These are phyloP conservation scores for Botryotinia convoluta DNA, from an alignment of 2,329 filamentous ascomycete genomes.

Conservation along the genomic window DNA sequence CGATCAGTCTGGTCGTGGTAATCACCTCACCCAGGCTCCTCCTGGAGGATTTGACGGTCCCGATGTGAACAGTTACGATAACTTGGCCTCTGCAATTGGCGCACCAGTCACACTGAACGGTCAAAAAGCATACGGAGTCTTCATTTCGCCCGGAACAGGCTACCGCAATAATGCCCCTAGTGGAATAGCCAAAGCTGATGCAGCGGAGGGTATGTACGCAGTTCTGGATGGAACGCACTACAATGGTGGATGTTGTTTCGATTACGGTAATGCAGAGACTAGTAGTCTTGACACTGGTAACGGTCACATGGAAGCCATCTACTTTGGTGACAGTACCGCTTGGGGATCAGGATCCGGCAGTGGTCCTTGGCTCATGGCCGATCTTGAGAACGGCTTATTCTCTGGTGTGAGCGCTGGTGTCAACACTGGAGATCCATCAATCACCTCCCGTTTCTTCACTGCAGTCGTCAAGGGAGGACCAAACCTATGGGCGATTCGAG, in stretches of 20 bases:
- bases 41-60: slow-evolving; percentile 56
- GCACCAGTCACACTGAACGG: slow-evolving; percentile 61
- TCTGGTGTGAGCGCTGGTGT: slow-evolving; percentile 48
- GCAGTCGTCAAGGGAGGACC: slow-evolving; percentile 55
- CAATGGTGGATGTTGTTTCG: slow-evolving; percentile 56
- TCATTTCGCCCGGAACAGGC: slow-evolving; percentile 58
- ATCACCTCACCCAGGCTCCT: slow-evolving; percentile 62
- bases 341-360: slow-evolving; percentile 57
- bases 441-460: slow-evolving; percentile 56
- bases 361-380: slow-evolving; percentile 68
- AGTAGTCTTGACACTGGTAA: slow-evolving; percentile 54
- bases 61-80: slow-evolving; percentile 55
- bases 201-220: slow-evolving; percentile 58
- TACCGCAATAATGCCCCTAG: slow-evolving; percentile 58
- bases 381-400: slow-evolving; percentile 66
- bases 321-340: slow-evolving; percentile 54
- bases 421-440: slow-evolving; percentile 52
- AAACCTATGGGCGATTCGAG: slow-evolving; percentile 58
- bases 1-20: slow-evolving; percentile 61
- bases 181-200: slow-evolving; percentile 54
- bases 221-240: slow-evolving; percentile 59
- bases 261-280: slow-evolving; percentile 57
- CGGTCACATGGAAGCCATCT: slow-evolving; percentile 68
- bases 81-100: slow-evolving; percentile 56
- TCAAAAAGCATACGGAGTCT: slow-evolving; percentile 62